Evolutionary conservation across 2,329 filamentous ascomycete genomes (phyloP).

Genomic region (Fusarium hostae): DNA sequence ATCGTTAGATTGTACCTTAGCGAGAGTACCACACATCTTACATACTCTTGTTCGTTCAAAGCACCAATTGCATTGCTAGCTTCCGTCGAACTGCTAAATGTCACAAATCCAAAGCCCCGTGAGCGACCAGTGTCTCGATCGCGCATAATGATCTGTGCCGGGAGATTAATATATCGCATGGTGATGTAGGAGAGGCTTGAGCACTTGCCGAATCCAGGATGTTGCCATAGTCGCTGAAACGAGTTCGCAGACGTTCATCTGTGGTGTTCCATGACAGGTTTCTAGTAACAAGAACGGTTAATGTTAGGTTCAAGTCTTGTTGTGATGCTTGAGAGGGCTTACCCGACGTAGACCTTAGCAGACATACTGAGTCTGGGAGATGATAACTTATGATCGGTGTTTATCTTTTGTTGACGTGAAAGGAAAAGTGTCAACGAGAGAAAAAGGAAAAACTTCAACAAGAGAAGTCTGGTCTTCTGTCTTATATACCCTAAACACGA

Average conservation of each 20-base stretch:
- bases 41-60: neutral
- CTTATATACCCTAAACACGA: neutral
- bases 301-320: neutral
- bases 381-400: too few species aligned
- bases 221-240: neutral
- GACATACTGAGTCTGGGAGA: neutral
- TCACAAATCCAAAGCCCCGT: slow-evolving; percentile 23
- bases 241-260: neutral
- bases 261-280: neutral
- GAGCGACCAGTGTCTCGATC: slow-evolving; percentile 21
- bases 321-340: neutral
- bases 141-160: slow-evolving; percentile 3
- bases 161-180: too few species aligned
- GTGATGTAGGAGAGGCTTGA: too few species aligned
- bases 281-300: neutral
- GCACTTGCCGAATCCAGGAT: too few species aligned
- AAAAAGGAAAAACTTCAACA: too few species aligned
- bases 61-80: neutral
- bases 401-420: neutral
- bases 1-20: neutral
- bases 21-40: neutral
- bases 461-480: too few species aligned
- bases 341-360: neutral
- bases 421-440: too few species aligned
- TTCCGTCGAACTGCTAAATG: neutral